Percentiles rank a stretch among this genome's conserved stretches.
Evolutionary conservation across 1,139 yeast species (phyloP).

Genomic region (Ogataea hybrid): DNA sequence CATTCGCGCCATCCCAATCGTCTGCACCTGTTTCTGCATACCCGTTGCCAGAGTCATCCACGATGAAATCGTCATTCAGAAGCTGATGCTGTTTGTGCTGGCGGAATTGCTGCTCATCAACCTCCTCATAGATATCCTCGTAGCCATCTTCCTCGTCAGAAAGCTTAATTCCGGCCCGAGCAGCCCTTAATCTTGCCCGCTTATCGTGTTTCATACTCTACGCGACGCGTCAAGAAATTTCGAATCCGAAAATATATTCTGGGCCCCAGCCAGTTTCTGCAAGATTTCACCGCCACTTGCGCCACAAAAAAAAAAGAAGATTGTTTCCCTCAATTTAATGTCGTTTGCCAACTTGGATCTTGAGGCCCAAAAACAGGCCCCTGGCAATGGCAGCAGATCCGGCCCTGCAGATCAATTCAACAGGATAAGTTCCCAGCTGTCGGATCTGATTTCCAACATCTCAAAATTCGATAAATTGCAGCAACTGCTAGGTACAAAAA

Average conservation of each 20-base stretch:
- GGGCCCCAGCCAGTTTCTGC: neutral
- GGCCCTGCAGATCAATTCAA: constrained; percentile 11
- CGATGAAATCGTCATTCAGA: constrained; percentile 88
- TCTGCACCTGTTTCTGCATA: constrained; percentile 91
- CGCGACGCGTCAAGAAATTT: constrained; percentile 9
- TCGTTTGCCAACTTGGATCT: constrained; percentile 60
- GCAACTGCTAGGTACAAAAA: constrained; percentile 51
- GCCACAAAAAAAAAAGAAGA: neutral
- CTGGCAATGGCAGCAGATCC: neutral
- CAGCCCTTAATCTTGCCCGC: constrained; percentile 40
- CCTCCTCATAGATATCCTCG: constrained; percentile 73
- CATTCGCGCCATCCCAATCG: constrained; percentile 69
- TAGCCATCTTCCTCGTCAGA: constrained; percentile 35
- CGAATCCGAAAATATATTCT: neutral
- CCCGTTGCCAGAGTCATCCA: constrained; percentile 87
- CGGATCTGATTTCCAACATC: constrained; percentile 49
- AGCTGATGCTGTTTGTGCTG: constrained; percentile 76
- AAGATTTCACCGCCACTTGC: constrained; percentile 4
- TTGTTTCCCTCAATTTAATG: constrained; percentile 35
- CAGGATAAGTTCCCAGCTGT: constrained; percentile 40
- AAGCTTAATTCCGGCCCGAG: constrained; percentile 38
- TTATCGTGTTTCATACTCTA: constrained; percentile 28
- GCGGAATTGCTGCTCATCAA: constrained; percentile 77
- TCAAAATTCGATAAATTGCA: constrained; percentile 49
- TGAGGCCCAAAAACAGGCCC: constrained; percentile 47